Base-by-base conservation (phyloP, 441 rosid species). In the Iberis amara region DNA sequence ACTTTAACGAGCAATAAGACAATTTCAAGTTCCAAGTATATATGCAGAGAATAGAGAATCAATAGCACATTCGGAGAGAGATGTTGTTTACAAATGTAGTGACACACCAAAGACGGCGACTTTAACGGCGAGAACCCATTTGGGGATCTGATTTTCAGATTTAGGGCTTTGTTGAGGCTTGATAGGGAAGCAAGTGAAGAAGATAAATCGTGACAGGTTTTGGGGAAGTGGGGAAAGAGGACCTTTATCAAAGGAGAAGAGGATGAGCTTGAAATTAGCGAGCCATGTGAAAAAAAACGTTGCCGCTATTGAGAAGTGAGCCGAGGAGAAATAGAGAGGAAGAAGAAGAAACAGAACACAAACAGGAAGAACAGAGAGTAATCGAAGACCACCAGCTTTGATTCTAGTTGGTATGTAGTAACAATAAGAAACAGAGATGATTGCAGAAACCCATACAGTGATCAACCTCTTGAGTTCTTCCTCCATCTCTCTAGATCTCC, bases 241-340 rank as follows among this genome's bases (percentile, higher is more conserved):
- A 4, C 73, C 73, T 52, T 43, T 46, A 23, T 55, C 67, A 13
- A 69, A 69, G n/a, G 36, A 44, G 51, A 82, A 71, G 55, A 82
- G 85, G 36, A 82, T 70, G 74, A 82, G 90, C 52, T 79, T 80
- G 73, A 68, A 80, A 57, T 42, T 77, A 52, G 76, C 67, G 4
- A 80, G 87, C 94, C 90, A 82, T 4, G 66, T 28, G 8, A 85
- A 70, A 58, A 64, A 76, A 64, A 73, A 79, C 21, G 62, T 39
- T 0, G 79, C 61, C 39, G 48, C 9, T 27, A 47, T 76, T 24
- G 70, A 8, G 3, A 80, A 51, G 41, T 73, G 76, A 61, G 37
- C 1, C 31, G 82, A 36, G 60, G 74, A 39, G 66, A 85, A 69
- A 4, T 32, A 11, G 33, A 43, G 60, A 55, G 81, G 81, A 40